phyloP scores from a whole-genome alignment of 495 filamentous ascomycete genomes.

The Aspergillus sclerotiicarbonarius region DNA sequence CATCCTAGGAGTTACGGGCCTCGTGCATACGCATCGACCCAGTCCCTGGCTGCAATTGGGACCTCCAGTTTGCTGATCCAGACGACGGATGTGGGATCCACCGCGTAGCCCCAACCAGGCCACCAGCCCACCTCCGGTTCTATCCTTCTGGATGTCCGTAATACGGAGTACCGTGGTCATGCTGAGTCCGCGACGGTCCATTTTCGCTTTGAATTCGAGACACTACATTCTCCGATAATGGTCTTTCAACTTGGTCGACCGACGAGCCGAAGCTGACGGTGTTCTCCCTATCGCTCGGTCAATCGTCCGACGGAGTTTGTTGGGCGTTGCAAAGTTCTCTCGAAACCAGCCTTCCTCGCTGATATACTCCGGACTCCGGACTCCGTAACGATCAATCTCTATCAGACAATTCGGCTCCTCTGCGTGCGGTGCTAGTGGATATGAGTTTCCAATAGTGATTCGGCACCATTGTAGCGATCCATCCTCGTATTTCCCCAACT shows the following conservation, averaged over 20 bases:
- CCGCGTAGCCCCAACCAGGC: not conserved
- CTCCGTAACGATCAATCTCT: conserved; percentile 1
- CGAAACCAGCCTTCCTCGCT: no score
- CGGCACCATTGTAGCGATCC: not conserved
- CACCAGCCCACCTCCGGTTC: not conserved
- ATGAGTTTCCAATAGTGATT: not conserved
- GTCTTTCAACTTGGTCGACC: no score
- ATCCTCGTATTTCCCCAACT: not conserved
- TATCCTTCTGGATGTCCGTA: not conserved
- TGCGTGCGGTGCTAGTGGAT: not conserved
- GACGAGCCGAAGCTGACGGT: not conserved
- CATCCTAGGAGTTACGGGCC: not conserved
- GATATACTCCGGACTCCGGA: conserved; percentile 15
- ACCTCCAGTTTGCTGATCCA: not conserved
- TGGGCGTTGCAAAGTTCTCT: not conserved
- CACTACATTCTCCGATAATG: no score
- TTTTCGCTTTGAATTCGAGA: not conserved
- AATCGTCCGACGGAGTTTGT: not conserved
- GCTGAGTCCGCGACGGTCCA: not conserved
- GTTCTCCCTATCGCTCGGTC: not conserved
- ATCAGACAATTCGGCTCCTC: conserved; percentile 1
- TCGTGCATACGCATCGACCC: not conserved
- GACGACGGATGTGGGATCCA: not conserved
- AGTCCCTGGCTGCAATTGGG: not conserved
- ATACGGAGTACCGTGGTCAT: not conserved